Base-by-base conservation (phyloP, 1,284 basidiomycete species). In the Papiliotrema nemorosa region DNA sequence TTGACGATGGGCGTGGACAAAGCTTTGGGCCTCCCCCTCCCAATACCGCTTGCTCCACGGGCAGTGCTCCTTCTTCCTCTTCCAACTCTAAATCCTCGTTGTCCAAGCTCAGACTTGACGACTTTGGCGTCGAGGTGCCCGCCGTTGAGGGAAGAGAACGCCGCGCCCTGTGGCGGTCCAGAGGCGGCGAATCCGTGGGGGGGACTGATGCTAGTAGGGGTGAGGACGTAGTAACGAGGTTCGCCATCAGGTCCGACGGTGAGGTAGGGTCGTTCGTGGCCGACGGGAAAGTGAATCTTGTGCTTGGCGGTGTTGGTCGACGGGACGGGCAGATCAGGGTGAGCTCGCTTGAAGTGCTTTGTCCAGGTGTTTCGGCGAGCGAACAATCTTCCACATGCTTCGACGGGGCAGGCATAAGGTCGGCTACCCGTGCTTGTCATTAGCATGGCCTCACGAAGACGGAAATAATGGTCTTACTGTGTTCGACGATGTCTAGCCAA, bases 401-500 rank as follows among this genome's bases (percentile, higher is more conserved):
- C 45, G 2, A 65, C 62, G 37, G 58, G 57, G 51, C 70, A 73
- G 2, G 54, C 57, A 44, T 73, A 73, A 0, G 70, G 70, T 16
- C 70, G 62, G 47, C 64, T 65, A 6, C 68, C 68, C 16, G 68
- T 67, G 57, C 68, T 73, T 40, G 13, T 5, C 9, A 31, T 29
- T 18, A 45, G 58, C 27, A 58, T 55, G 37, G n/a, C 9, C 18
- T 3, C 12, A 12, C 9, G 2, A 44, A 14, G n/a, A 27, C n/a
- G 10, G 2, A 16, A 9, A 22, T 21, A 20, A 48, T 73, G 71
- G 0, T 44, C 79, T 42, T 69, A 78, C 70, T 81, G 80, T 10
- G 78, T 78, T 13, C 79, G 72, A 3, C 80, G 75, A 56, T 82
- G 81, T 12, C 81, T 76, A 18, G 80, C 80, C 13, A 82, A 72